A percentile compares a stretch with the other conserved stretches of the same genome.
Conservation (phyloP, 2,329 filamentous ascomycete genomes). For the Stromatinia cepivora region DNA sequence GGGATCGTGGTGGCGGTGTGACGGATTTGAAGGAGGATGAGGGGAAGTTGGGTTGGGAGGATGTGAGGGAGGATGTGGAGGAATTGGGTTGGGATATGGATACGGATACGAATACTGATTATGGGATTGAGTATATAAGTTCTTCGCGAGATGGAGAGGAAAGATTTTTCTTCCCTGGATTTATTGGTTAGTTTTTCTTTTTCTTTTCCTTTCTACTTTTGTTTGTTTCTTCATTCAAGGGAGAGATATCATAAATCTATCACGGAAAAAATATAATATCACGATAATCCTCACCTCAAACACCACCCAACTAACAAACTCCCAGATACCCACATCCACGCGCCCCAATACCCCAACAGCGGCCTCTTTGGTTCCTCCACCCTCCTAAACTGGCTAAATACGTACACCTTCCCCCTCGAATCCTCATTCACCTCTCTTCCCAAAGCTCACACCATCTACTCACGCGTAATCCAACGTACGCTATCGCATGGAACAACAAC, state of each 20-base stretch:
- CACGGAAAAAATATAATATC: neutral
- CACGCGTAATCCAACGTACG: constrained; percentile 74
- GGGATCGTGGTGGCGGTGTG: constrained; percentile 33
- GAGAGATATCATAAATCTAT: neutral
- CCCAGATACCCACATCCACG: constrained; percentile 91
- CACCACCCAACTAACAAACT: neutral
- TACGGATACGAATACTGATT: neutral
- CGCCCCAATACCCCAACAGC: constrained; percentile 89
- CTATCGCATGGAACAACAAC: constrained; percentile 90
- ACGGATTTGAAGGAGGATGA: constrained; percentile 33
- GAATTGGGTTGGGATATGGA: constrained; percentile 41
- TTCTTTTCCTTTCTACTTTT: neutral
- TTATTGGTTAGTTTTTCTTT: constrained; percentile 58
- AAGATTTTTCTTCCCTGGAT: constrained; percentile 82
- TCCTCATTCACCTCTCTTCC: constrained; percentile 64
- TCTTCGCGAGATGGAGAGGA: constrained; percentile 46
- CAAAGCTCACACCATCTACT: constrained; percentile 72
- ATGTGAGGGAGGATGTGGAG: constrained; percentile 35
- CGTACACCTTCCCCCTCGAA: constrained; percentile 93
- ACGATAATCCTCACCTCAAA: neutral
- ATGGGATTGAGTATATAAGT: constrained; percentile 25
- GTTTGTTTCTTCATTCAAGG: neutral
- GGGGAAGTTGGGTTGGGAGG: constrained; percentile 39
- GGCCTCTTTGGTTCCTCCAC: constrained; percentile 94
- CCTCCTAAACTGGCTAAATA: constrained; percentile 89